These are phyloP conservation scores for Fusarium foetens DNA, from an alignment of 2,329 filamentous ascomycete species.

Conservation along the genomic window DNA sequence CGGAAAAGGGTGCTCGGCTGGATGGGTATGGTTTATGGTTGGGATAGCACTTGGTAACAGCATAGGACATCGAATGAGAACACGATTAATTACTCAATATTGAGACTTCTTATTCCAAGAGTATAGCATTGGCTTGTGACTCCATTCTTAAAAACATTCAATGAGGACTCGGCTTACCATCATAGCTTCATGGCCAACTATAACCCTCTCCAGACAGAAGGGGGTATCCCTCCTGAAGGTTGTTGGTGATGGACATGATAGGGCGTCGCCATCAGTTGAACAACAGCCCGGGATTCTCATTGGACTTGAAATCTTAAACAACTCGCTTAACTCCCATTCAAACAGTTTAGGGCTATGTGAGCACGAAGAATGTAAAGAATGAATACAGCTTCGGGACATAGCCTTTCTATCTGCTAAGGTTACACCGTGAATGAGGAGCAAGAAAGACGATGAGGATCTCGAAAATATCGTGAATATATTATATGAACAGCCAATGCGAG, in stretches of 20 bases:
- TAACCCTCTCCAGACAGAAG: no score
- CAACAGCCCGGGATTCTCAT: neutral
- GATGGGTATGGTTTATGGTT: constrained; percentile 15
- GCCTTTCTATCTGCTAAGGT: neutral
- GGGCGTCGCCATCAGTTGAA: neutral
- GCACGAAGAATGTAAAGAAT: neutral
- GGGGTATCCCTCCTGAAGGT: no score
- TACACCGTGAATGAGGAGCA: no score
- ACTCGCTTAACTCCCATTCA: neutral
- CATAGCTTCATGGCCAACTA: neutral
- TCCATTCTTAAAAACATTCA: no score
- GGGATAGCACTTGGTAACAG: constrained; percentile 20
- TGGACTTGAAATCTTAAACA: neutral
- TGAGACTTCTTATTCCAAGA: neutral
- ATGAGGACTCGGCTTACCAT: neutral
- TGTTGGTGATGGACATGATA: neutral
- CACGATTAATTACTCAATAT: constrained; percentile 15
- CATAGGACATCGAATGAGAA: constrained; percentile 28
- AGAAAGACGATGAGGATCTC: neutral
- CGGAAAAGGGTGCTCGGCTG: constrained; percentile 19
- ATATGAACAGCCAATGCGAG: neutral
- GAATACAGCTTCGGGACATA: neutral
- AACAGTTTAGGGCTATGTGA: neutral
- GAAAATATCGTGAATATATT: neutral
- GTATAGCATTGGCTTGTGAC: no score